A percentile compares a stretch with the other conserved stretches of the same genome.
These are phyloP conservation scores for Ophiosphaerella narmari DNA, from an alignment of 2,329 filamentous ascomycete species.

Conservation along the genomic window DNA sequence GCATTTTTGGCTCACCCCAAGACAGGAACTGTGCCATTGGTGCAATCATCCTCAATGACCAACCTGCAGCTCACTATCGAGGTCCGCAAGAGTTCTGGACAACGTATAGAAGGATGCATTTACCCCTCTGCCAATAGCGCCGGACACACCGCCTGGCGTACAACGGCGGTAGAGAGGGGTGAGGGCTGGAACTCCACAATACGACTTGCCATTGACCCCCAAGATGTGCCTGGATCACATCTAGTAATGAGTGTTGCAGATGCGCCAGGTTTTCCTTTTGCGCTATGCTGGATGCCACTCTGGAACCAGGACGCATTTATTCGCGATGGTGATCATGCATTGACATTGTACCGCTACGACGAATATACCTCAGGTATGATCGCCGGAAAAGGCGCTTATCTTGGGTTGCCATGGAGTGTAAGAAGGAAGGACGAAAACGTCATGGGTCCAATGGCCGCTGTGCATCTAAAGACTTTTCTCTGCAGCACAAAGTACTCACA, in stretches of 20 bases:
- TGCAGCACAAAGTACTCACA: conserved; percentile 96
- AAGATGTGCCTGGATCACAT: conserved; percentile 82
- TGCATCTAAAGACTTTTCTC: conserved; percentile 81
- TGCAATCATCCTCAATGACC: conserved; percentile 65
- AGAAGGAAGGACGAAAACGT: conserved; percentile 74
- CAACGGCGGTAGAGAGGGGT: conserved; percentile 76
- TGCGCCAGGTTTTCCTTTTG: conserved; percentile 84
- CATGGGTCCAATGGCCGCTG: conserved; percentile 77
- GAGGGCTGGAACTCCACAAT: conserved; percentile 89
- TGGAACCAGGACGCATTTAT: conserved; percentile 94
- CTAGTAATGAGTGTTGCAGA: conserved; percentile 89
- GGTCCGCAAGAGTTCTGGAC: conserved; percentile 77
- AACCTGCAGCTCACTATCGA: conserved; percentile 90
- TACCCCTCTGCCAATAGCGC: conserved; percentile 81
- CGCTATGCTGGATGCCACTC: conserved; percentile 87
- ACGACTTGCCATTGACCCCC: conserved; percentile 75
- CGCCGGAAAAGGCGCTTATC: conserved; percentile 80
- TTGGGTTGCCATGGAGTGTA: conserved; percentile 80
- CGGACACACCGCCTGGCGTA: conserved; percentile 84
- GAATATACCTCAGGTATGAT: conserved; percentile 80
- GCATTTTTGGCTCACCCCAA: conserved; percentile 70
- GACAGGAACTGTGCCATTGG: conserved; percentile 76
- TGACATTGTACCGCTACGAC: conserved; percentile 88
- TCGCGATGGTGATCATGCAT: conserved; percentile 77
- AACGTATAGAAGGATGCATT: conserved; percentile 86